Conservation (phyloP, 2,329 filamentous ascomycete genomes). For the Bipolaris cookei region DNA sequence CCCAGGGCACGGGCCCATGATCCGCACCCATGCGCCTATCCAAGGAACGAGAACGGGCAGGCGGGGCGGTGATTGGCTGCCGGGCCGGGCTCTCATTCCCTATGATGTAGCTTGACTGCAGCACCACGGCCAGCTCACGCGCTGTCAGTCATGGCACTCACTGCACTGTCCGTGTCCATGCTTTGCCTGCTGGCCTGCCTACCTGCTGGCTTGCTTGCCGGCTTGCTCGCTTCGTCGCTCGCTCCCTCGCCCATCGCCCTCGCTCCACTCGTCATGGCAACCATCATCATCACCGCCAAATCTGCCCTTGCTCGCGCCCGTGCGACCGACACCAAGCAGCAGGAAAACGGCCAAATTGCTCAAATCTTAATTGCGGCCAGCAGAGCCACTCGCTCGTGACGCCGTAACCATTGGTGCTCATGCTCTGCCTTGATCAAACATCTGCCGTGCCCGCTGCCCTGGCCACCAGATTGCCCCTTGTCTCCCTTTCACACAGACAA, state of each 20-base stretch:
- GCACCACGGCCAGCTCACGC: constrained; percentile 8
- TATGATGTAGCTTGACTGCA: constrained; percentile 27
- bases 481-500: constrained; percentile 12
- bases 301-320: constrained; percentile 4
- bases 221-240: too few species aligned
- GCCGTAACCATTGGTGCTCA: constrained; percentile 8
- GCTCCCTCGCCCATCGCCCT: too few species aligned
- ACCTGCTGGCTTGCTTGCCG: too few species aligned
- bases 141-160: background rate
- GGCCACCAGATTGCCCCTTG: constrained; percentile 17
- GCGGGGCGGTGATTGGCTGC: constrained; percentile 23
- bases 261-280: background rate
- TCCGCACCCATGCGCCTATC: constrained; percentile 19
- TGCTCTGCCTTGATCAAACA: background rate
- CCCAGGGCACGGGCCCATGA: constrained; percentile 19
- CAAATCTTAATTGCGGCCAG: constrained; percentile 31
- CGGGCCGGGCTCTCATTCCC: constrained; percentile 11
- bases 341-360: constrained; percentile 14
- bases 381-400: constrained; percentile 20
- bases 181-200: too few species aligned
- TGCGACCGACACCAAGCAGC: constrained; percentile 3
- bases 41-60: constrained; percentile 19
- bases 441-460: background rate
- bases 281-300: background rate
- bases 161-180: too few species aligned